Base-by-base conservation (phyloP, 768 basidiomycete genomes). In the Psilocybe azurescens region DNA sequence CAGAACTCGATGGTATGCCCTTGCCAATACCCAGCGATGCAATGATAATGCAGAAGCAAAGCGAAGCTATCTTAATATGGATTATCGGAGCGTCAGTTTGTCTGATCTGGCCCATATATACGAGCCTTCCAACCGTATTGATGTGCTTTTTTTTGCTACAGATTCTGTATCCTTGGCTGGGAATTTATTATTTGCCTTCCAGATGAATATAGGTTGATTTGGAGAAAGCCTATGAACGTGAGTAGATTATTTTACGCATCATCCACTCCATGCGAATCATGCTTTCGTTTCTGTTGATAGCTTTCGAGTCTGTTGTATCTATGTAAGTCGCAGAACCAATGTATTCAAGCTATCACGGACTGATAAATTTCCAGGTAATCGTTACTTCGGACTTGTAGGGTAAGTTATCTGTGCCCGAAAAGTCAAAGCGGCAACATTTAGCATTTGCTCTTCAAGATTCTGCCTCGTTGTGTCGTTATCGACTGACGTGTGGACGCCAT, bases 91-190 rank as follows among this genome's bases (percentile, higher is more conserved):
- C 70, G 71, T 72, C 49, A 39, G 61, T 68, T 39, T n/a, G 28
- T 10, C 46, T 20, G 48, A 24, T 24, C 48, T 49, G 28, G 58
- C 32, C 54, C 33, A 33, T 53, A 46, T 48, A 38, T 14, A 36
- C 47, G 49, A 54, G 24, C 24, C 24, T 24, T 24, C 24, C 24
- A 24, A 24, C 24, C 24, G 24, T 24, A 24, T 24, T 24, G 24
- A 24, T 2, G 24, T 2, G 24, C 24, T 39, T 41, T 10, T 28
- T 20, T 10, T 47, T 13, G 2, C 28, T 18, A 20, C 24, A 73
- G 72, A 56, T 73, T 71, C 59, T 73, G 70, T 30, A 70, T 73
- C 10, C 70, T 69, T 61, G 72, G 70, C 3, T 71, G 70, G 70
- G 67, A 73, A 39, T 70, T 66, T 56, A 61, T 71, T 29, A 60